Evolutionary conservation across 441 rosid genomes (phyloP).

Genomic region (Capsella rubella): DNA sequence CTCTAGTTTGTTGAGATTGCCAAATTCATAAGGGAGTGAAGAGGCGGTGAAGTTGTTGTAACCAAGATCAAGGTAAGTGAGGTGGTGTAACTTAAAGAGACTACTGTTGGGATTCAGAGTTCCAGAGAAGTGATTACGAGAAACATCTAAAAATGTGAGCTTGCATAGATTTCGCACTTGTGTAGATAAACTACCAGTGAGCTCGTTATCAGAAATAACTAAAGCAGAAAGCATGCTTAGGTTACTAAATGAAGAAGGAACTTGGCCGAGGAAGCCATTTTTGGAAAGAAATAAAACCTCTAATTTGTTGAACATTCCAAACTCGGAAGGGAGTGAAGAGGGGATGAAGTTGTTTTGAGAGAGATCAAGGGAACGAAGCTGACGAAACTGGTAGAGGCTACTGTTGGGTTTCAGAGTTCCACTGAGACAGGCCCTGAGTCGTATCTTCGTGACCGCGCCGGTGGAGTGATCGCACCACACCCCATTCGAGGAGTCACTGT

Average conservation of each 20-base stretch:
- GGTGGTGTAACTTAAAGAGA: not conserved
- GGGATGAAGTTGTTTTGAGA: not conserved
- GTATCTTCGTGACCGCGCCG: not conserved
- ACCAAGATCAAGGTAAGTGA: not conserved
- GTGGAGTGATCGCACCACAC: slow-evolving; percentile 6
- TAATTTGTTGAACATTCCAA: not conserved
- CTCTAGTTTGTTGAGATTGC: not conserved
- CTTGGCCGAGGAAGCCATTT: not conserved
- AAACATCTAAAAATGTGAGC: slow-evolving; percentile 1
- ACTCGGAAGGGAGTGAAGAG: not conserved
- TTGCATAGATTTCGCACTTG: not conserved
- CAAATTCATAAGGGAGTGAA: not conserved
- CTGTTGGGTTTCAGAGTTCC: not conserved
- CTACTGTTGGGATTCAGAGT: slow-evolving; percentile 3
- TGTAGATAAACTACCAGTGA: slow-evolving; percentile 13
- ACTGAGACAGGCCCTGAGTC: not conserved
- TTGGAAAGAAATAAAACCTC: not conserved
- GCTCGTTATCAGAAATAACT: not conserved
- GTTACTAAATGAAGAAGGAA: slow-evolving; percentile 9
- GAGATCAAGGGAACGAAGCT: not conserved
- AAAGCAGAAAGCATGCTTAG: not conserved
- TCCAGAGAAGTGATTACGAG: not conserved
- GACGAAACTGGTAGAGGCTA: not conserved
- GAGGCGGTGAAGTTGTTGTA: not conserved
- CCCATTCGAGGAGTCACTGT: not conserved